Percentiles rank a stretch among this genome's conserved stretches.
phyloP scores from a whole-genome alignment of 164 flowering plant species.

The Vitis rotundifolia region DNA sequence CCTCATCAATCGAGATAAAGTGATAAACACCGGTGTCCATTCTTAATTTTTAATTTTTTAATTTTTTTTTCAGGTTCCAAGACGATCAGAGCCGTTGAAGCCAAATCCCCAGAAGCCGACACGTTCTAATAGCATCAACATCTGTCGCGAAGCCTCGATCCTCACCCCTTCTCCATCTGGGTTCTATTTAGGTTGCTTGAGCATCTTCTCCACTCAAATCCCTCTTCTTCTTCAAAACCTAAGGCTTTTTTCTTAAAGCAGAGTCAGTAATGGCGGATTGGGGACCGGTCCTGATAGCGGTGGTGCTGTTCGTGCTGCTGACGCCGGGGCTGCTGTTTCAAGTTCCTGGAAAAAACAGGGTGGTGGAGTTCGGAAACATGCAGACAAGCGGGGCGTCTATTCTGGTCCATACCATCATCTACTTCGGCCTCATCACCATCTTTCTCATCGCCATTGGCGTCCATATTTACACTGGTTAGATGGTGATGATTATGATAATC shows the following conservation, averaged over 20 bases:
- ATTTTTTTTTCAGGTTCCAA: not conserved
- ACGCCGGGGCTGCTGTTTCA: slow-evolving; percentile 50
- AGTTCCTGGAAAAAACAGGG: slow-evolving; percentile 32
- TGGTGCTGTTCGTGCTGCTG: slow-evolving; percentile 46
- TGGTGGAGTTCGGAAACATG: slow-evolving; percentile 42
- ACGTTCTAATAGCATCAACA: not conserved
- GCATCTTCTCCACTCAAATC: not conserved
- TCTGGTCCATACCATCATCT: slow-evolving; percentile 33
- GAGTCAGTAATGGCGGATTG: slow-evolving; percentile 41
- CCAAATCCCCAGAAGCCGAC: not conserved
- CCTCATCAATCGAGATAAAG: too few relatives aligned
- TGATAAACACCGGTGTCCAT: too few relatives aligned
- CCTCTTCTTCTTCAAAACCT: not conserved
- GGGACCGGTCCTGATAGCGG: slow-evolving; percentile 49
- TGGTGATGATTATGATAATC: too few relatives aligned
- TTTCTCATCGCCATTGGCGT: slow-evolving; percentile 30
- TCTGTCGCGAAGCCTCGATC: slow-evolving; percentile 7
- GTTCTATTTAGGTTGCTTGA: too few relatives aligned
- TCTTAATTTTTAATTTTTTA: too few relatives aligned
- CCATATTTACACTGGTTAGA: slow-evolving; percentile 24
- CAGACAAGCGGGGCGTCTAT: slow-evolving; percentile 40
- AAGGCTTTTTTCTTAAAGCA: not conserved
- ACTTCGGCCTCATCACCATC: slow-evolving; percentile 39
- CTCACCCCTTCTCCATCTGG: not conserved
- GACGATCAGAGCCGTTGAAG: slow-evolving; percentile 16